These are phyloP conservation scores for Hymenoscyphus albidus DNA, from an alignment of 2,329 filamentous ascomycete genomes.

Conservation along the genomic window DNA sequence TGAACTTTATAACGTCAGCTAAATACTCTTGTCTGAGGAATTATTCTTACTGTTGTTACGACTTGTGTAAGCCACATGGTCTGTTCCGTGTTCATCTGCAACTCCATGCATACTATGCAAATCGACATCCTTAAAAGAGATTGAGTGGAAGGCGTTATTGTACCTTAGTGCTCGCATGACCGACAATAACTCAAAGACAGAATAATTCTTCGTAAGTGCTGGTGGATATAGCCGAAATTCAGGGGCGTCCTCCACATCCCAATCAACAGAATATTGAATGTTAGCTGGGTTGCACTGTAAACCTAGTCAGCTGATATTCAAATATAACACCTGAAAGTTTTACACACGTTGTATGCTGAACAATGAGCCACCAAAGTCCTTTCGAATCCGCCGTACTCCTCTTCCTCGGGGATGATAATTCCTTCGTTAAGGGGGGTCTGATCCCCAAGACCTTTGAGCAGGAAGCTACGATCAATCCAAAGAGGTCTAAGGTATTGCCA, in stretches of 20 bases:
- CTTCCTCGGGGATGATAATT: constrained; percentile 45
- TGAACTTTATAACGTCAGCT: constrained; percentile 33
- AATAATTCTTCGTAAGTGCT: constrained; percentile 51
- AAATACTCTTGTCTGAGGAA: constrained; percentile 45
- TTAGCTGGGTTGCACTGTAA: constrained; percentile 53
- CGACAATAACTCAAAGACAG: constrained; percentile 60
- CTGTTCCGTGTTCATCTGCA: constrained; percentile 55
- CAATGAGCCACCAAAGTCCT: constrained; percentile 67
- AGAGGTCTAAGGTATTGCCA: constrained; percentile 62
- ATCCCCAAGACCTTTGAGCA: constrained; percentile 55
- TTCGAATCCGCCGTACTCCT: constrained; percentile 59
- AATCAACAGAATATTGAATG: constrained; percentile 60
- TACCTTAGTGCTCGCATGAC: constrained; percentile 67
- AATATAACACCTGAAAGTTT: not conserved
- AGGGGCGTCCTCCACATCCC: constrained; percentile 61
- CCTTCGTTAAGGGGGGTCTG: constrained; percentile 45
- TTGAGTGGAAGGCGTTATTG: constrained; percentile 64
- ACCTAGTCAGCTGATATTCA: constrained; percentile 6
- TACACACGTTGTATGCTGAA: constrained; percentile 57
- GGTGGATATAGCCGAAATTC: constrained; percentile 61
- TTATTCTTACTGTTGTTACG: constrained; percentile 55
- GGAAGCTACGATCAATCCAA: constrained; percentile 60
- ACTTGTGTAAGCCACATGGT: constrained; percentile 58
- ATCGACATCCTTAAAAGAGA: constrained; percentile 62
- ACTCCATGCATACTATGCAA: constrained; percentile 62